Evolutionary conservation across 2,329 filamentous ascomycete genomes (phyloP), one percentile per base, ranked within the genome.

Genomic region (Talaromyces sp.): DNA sequence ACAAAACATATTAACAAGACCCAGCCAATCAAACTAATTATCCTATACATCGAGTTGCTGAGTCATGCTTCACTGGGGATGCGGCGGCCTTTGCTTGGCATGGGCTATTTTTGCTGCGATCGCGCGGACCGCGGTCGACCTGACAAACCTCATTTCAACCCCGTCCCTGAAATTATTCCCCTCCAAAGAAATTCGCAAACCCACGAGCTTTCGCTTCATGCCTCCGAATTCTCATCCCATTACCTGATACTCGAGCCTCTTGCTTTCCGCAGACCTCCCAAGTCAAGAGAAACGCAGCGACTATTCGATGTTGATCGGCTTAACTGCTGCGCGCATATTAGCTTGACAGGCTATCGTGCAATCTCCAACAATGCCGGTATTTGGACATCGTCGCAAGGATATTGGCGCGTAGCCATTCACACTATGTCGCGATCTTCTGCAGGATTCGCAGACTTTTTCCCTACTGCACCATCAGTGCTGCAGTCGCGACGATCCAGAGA

Each of bases 381-480:
- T 42, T 55, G 51, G 36, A 40, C 40, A 34, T 44, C 50, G 36
- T 57, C 40, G 47, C 31, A 62, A 44, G 55, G 60, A 52, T 62
- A 33, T 59, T 47, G 60, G 60, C 60, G 51, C 34, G 57, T 62
- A 62, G 60, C 60, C 60, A 53, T 51, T 58, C 67, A 73, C 82
- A 87, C 81, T 80, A 91, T 90, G 89, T 91, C 91, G 87, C 91
- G 90, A 82, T 86, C 88, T 75, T 83, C 85, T 77, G 88, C 89
- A 81, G 88, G 88, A 80, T 93, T 92, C 83, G 90, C 89, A 79
- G 87, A 92, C 80, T 95, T 92, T 84, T 93, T 92, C 78, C 90
- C 89, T 69, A 87, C 89, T 74, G 90, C 89, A 73, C 89, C 90
- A 68, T 85, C 86, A 70, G 87, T 86, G 66, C 76, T 83, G 61